Evolutionary conservation across 352 stramenopile genomes (phyloP).

Genomic region (Globisporangium radiosum): DNA sequence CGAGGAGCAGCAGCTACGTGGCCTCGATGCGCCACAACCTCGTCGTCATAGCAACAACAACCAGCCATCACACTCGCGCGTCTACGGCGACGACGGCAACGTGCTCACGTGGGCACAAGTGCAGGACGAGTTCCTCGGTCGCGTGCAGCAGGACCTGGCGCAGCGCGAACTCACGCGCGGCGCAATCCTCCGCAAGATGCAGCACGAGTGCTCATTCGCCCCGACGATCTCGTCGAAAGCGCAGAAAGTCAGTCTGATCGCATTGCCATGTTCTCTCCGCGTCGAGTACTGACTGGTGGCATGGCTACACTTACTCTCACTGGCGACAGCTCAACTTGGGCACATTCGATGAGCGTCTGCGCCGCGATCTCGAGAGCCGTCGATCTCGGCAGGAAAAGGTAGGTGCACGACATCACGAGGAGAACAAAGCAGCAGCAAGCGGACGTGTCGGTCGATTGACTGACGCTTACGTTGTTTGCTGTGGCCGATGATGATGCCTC

Average conservation of each 20-base stretch:
- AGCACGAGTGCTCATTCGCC: slow-evolving; percentile 48
- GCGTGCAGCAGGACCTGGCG: slow-evolving; percentile 52
- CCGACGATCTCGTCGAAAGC: slow-evolving; percentile 44
- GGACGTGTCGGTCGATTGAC: too few relatives aligned
- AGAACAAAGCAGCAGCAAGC: too few relatives aligned
- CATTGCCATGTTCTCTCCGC: too few relatives aligned
- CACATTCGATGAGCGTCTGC: slow-evolving; percentile 54
- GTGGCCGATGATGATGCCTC: not conserved
- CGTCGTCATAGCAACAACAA: not conserved
- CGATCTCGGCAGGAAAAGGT: slow-evolving; percentile 18
- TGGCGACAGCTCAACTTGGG: slow-evolving; percentile 27
- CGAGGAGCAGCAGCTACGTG: slow-evolving; percentile 11
- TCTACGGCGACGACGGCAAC: not conserved
- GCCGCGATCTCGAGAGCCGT: slow-evolving; percentile 44
- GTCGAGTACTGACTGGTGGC: too few relatives aligned
- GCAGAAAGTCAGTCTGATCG: slow-evolving; percentile 12
- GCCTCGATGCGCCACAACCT: not conserved
- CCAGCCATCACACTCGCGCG: not conserved
- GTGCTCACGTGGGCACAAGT: slow-evolving; percentile 39
- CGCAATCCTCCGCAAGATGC: slow-evolving; percentile 41
- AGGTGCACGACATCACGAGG: not conserved
- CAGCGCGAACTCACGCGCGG: slow-evolving; percentile 44
- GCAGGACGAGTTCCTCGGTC: slow-evolving; percentile 55
- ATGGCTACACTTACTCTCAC: not conserved
- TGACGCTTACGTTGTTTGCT: not conserved